These are phyloP conservation scores for Ustilago esculenta DNA, from an alignment of 1,284 basidiomycete genomes.

Conservation along the genomic window DNA sequence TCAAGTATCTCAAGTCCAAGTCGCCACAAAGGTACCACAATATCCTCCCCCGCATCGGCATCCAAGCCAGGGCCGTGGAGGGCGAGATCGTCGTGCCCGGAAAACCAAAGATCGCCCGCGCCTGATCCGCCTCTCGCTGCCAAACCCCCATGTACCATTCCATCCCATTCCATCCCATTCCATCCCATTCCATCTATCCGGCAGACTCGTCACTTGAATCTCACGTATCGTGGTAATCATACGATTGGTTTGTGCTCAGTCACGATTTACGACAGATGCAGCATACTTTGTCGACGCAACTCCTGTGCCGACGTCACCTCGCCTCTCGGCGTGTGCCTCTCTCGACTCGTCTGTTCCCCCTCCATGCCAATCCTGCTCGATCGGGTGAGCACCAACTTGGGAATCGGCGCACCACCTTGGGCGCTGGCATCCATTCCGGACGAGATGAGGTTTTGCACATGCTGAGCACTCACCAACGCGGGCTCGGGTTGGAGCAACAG, in stretches of 20 bases:
- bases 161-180: no score
- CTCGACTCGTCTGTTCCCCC: background rate
- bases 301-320: slow-evolving; percentile 31
- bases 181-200: no score
- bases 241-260: no score
- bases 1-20: slow-evolving; percentile 80
- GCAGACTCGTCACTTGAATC: no score
- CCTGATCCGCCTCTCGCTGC: no score
- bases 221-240: no score
- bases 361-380: slow-evolving; percentile 22
- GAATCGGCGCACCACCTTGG: no score
- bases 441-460: slow-evolving; percentile 4
- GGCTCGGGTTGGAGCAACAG: slow-evolving; percentile 14
- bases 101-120: slow-evolving; percentile 53
- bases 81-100: slow-evolving; percentile 76
- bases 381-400: slow-evolving; percentile 14
- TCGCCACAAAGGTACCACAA: slow-evolving; percentile 79
- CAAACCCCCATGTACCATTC: background rate
- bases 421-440: no score
- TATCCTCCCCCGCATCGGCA: slow-evolving; percentile 78
- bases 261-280: no score
- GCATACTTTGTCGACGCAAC: slow-evolving; percentile 40
- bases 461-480: background rate
- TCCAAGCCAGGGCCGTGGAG: slow-evolving; percentile 83
- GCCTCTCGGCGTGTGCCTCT: background rate